phyloP scores from a whole-genome alignment of 495 filamentous ascomycete species.

The Thozetella sp. region DNA sequence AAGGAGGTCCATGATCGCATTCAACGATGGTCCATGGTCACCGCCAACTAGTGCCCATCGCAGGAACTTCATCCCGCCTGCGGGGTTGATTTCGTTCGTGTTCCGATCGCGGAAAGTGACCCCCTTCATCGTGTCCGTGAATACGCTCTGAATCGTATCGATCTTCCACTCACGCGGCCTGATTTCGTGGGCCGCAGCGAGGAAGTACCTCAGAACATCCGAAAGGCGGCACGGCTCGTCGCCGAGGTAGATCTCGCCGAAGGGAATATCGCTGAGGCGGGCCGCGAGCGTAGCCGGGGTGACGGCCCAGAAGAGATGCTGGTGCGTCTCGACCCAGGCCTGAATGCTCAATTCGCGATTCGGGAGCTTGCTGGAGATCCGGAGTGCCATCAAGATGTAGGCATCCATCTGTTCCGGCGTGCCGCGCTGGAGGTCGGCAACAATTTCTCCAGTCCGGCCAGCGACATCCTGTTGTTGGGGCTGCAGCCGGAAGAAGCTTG shows the following conservation, averaged over 20 bases:
- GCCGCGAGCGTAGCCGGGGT: neutral
- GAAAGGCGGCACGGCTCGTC: neutral
- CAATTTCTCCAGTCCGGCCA: neutral
- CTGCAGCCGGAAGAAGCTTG: neutral
- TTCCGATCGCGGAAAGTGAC: slow-evolving; percentile 23
- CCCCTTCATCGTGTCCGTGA: neutral
- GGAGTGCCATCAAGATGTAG: slow-evolving; percentile 14
- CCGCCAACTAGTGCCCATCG: slow-evolving; percentile 68
- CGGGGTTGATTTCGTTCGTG: slow-evolving; percentile 27
- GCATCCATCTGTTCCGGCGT: slow-evolving; percentile 19
- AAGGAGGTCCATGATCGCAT: slow-evolving; percentile 61
- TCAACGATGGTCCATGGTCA: slow-evolving; percentile 58
- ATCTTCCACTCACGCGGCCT: slow-evolving; percentile 3
- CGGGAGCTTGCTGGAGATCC: slow-evolving; percentile 18
- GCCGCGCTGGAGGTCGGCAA: slow-evolving; percentile 7
- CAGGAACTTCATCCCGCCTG: slow-evolving; percentile 56
- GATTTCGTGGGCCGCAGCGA: neutral
- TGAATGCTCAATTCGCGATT: slow-evolving; percentile 14
- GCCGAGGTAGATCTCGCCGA: neutral
- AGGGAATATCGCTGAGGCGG: neutral
- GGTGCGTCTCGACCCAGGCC: slow-evolving; percentile 59
- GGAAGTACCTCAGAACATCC: neutral
- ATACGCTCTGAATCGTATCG: neutral
- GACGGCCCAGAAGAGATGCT: slow-evolving; percentile 63
- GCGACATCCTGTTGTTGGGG: slow-evolving; percentile 10